Base-by-base conservation (phyloP, 805 yeast species). In the Ascoidea tarda region DNA sequence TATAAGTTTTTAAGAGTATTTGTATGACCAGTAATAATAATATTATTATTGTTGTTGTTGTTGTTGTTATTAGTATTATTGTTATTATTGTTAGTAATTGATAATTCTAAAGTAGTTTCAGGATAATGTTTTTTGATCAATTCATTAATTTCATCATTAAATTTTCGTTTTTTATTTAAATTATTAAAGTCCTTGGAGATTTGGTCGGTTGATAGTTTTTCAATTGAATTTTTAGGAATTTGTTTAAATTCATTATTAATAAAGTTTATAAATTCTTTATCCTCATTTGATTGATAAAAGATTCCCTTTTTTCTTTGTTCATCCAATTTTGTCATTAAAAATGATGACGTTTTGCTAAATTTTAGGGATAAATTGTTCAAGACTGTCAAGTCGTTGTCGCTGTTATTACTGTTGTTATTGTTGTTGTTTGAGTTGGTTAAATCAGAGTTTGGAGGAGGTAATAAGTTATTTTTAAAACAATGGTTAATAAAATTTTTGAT, bases 1-100 rank as follows among this genome's bases (percentile, higher is more conserved):
- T 78, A 93, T 47, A 90, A 68, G 14, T 81, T 70, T 51, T 82
- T 76, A 63, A 82, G 87, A n/a, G 73, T 66, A 52, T 67, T 66
- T 53, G 68, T 69, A 42, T 68, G 64, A 21, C 28, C 28, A 21
- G 28, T 21, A 21, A 21, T 21, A 21, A n/a, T n/a, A n/a, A n/a
- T 21, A 21, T 21, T 21, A 21, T 21, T 21, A 21, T 21, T 21
- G 3, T 21, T 21, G 3, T 21, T 21, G 3, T 21, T 21, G 3
- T 21, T 21, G 3, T 21, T 21, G 3, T 21, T 21, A 21, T 21
- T 21, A 21, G 2, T 21, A 21, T 21, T 21, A 21, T 21, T 21
- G 3, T 21, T 21, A 21, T 21, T 21, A 21, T 21, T 21, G 28
- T 21, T 21, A 38, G 8, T 38, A 38, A 10, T 38, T 38, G 44